These are phyloP conservation scores for Boletus pseudo-olivaceus DNA, from an alignment of 768 basidiomycete species.

Conservation along the genomic window DNA sequence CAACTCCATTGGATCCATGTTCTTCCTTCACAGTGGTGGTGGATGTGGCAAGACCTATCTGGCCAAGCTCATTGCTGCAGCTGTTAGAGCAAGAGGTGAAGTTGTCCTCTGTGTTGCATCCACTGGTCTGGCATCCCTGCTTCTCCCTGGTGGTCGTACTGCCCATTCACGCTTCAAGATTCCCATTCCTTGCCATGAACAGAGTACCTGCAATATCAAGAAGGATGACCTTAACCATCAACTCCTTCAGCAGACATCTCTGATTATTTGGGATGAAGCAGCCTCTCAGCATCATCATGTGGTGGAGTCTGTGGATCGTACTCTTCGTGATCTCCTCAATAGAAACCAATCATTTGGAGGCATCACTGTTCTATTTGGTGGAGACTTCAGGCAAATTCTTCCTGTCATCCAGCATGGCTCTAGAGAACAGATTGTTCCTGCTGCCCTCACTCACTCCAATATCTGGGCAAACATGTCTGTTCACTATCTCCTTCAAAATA, in stretches of 20 bases:
- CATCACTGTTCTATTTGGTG: constrained; percentile 44
- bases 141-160: not conserved
- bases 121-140: not conserved
- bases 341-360: constrained; percentile 32
- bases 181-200: not conserved
- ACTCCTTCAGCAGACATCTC: constrained; percentile 29
- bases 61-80: not conserved
- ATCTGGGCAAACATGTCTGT: constrained; percentile 38
- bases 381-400: constrained; percentile 47
- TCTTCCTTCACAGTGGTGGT: not conserved
- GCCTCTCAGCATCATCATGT: constrained; percentile 33
- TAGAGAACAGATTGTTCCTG: constrained; percentile 12
- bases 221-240: constrained; percentile 32
- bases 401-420: constrained; percentile 34
- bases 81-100: not conserved
- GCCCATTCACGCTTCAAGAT: not conserved
- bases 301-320: constrained; percentile 40
- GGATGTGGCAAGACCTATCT: not conserved
- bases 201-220: not conserved
- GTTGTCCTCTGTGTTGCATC: not conserved
- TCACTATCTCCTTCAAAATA: constrained; percentile 38
- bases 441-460: constrained; percentile 25
- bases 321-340: too few species aligned
- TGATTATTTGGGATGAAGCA: constrained; percentile 1
- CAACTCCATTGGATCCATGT: not conserved